A percentile compares a stretch with the other conserved stretches of the same genome.
phyloP scores from a whole-genome alignment of 306 rosid genomes.

The Casuarina equisetifolia region DNA sequence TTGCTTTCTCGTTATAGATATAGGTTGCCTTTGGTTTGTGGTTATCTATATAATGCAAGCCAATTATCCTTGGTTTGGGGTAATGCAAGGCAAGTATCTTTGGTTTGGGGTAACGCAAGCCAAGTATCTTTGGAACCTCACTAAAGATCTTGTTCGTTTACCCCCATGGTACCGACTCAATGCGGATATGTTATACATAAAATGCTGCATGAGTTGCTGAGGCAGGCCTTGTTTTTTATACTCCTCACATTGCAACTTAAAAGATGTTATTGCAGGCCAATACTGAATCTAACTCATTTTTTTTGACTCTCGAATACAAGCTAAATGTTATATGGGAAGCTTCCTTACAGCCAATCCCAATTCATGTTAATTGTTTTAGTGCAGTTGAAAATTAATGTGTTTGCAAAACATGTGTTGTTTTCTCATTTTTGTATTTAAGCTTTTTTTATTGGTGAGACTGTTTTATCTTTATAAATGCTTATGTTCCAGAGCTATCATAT shows the following conservation, averaged over 20 bases:
- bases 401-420: not conserved
- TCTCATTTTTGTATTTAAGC: not conserved
- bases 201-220: not conserved
- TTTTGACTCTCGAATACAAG: no score
- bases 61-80: no score
- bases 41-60: not conserved
- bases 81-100: no score
- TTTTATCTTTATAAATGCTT: not conserved
- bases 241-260: not conserved
- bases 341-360: not conserved
- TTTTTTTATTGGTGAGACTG: no score
- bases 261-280: not conserved
- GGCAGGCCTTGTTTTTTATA: not conserved
- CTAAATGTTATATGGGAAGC: no score
- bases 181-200: not conserved
- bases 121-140: no score
- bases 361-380: not conserved
- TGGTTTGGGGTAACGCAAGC: no score
- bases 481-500: not conserved
- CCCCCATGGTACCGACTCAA: no score
- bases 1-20: not conserved
- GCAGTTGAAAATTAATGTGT: not conserved
- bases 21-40: not conserved
- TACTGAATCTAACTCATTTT: not conserved
- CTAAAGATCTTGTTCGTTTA: no score